Conservation (phyloP, 805 yeast species). For the Candida adriatica region DNA sequence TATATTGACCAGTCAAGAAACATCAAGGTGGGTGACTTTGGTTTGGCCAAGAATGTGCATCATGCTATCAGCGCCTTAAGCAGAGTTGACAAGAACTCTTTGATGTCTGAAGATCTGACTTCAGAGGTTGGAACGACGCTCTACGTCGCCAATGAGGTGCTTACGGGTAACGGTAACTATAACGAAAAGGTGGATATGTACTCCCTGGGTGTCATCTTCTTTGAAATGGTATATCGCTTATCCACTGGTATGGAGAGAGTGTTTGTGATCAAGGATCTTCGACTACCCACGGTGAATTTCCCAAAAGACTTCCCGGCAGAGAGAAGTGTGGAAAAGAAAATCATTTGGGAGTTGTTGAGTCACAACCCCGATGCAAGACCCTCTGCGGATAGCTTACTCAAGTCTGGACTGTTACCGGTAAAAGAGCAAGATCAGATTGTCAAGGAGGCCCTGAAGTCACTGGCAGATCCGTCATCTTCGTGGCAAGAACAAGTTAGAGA, state of each 20-base stretch:
- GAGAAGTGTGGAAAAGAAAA: slow-evolving; percentile 54
- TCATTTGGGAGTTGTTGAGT: slow-evolving; percentile 60
- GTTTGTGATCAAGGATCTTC: slow-evolving; percentile 54
- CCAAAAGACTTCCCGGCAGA: slow-evolving; percentile 59
- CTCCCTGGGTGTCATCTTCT: slow-evolving; percentile 88
- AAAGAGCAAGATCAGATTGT: slow-evolving; percentile 87
- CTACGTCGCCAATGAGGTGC: slow-evolving; percentile 87
- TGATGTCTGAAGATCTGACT: slow-evolving; percentile 63
- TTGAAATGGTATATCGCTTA: slow-evolving; percentile 85
- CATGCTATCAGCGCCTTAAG: slow-evolving; percentile 27
- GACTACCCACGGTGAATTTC: slow-evolving; percentile 55
- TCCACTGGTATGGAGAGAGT: slow-evolving; percentile 95
- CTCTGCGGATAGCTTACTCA: slow-evolving; percentile 64
- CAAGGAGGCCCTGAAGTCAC: slow-evolving; percentile 76
- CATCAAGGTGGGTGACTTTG: slow-evolving; percentile 94
- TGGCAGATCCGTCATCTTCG: slow-evolving; percentile 86
- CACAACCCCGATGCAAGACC: slow-evolving; percentile 81
- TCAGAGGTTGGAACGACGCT: slow-evolving; percentile 92
- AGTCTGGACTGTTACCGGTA: slow-evolving; percentile 80
- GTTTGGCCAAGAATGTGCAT: slow-evolving; percentile 88
- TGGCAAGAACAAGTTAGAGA: slow-evolving; percentile 92
- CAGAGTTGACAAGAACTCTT: slow-evolving; percentile 19
- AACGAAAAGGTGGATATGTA: slow-evolving; percentile 95
- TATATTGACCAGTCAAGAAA: slow-evolving; percentile 87
- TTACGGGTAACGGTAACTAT: slow-evolving; percentile 65